Percentiles rank a stretch among this genome's conserved stretches.
Conservation (phyloP, 805 yeast genomes). For the Candida ovalis region DNA sequence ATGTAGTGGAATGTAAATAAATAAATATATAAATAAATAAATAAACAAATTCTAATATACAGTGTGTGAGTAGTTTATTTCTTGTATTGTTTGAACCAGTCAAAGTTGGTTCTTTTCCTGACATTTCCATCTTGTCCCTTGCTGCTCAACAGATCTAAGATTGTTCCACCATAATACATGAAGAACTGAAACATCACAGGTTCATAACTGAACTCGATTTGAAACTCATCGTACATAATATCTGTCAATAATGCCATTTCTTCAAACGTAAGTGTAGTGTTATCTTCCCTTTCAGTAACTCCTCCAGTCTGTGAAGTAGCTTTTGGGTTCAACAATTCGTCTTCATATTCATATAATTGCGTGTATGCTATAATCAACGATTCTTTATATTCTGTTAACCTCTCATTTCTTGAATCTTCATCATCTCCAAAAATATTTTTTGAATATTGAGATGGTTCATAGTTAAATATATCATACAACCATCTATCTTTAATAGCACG, state of each 20-base stretch:
- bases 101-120: too few relatives aligned
- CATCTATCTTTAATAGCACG: constrained; percentile 1
- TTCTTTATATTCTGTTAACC: constrained; percentile 6
- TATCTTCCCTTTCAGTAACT: not conserved
- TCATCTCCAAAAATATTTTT: not conserved
- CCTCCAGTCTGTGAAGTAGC: not conserved
- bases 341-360: constrained; percentile 14
- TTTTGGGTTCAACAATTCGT: constrained; percentile 6
- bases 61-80: too few relatives aligned
- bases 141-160: not conserved
- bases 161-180: not conserved
- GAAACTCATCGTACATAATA: constrained; percentile 5
- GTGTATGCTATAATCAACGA: constrained; percentile 12
- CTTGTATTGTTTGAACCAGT: not conserved
- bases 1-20: not conserved
- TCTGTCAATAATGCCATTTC: constrained; percentile 5
- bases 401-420: not conserved
- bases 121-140: too few relatives aligned
- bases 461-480: not conserved
- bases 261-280: not conserved
- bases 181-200: not conserved
- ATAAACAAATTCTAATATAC: too few relatives aligned
- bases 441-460: not conserved
- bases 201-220: not conserved
- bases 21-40: too few relatives aligned